Conservation (phyloP, 495 filamentous ascomycete genomes). For the Aspergillus indologenus region DNA sequence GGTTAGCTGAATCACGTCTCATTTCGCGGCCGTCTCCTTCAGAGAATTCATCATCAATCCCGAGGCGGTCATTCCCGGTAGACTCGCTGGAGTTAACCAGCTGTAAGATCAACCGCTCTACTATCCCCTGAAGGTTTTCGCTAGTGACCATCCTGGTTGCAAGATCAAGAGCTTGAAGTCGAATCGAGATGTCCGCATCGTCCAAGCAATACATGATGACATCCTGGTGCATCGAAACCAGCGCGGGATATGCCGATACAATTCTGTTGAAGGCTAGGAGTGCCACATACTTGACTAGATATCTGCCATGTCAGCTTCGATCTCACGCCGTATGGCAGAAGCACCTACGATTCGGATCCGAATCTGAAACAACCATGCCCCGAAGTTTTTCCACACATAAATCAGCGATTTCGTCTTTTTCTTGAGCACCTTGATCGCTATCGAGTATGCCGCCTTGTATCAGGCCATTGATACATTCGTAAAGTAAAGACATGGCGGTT, state of each 20-base stretch:
- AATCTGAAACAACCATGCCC: slow-evolving; percentile 89
- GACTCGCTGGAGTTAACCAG: slow-evolving; percentile 53
- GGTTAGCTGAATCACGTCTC: slow-evolving; percentile 11
- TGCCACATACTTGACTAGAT: slow-evolving; percentile 90
- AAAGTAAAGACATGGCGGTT: slow-evolving; percentile 91
- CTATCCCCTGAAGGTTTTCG: slow-evolving; percentile 77
- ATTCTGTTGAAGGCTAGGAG: slow-evolving; percentile 92
- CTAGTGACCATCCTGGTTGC: slow-evolving; percentile 86
- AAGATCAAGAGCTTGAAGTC: slow-evolving; percentile 86
- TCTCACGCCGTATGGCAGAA: background rate
- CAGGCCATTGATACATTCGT: slow-evolving; percentile 97
- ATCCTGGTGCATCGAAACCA: slow-evolving; percentile 88
- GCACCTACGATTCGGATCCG: slow-evolving; percentile 80
- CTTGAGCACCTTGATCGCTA: slow-evolving; percentile 67
- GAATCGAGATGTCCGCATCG: slow-evolving; percentile 93
- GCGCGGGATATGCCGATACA: slow-evolving; percentile 77
- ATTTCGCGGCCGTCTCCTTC: background rate
- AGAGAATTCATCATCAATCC: slow-evolving; percentile 5
- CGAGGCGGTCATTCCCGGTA: slow-evolving; percentile 3
- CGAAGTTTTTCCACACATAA: slow-evolving; percentile 90
- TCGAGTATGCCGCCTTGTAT: slow-evolving; percentile 93
- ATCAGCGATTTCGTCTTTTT: slow-evolving; percentile 87
- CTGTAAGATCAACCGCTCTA: slow-evolving; percentile 82
- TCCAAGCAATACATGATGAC: slow-evolving; percentile 96
- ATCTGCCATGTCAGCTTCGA: slow-evolving; percentile 1